Base-by-base conservation (phyloP, 2,329 filamentous ascomycete species). In the Colletotrichum chlorophyti region DNA sequence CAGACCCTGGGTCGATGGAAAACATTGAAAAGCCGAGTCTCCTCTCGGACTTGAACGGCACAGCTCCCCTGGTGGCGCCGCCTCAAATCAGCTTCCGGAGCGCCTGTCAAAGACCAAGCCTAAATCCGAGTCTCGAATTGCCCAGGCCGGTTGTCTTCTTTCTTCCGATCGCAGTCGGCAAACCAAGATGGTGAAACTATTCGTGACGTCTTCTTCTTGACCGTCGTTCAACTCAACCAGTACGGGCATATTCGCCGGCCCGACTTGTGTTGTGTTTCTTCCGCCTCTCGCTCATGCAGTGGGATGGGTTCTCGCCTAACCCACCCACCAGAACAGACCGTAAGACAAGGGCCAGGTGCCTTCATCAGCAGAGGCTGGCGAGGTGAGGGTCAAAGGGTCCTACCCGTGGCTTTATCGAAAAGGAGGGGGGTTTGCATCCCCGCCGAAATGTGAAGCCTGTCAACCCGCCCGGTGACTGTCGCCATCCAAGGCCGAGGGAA, bases 71-170 rank as follows among this genome's bases (percentile, higher is more conserved):
- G 23, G 45, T 50, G 52, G 52, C 45, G 45, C 15, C 45, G 52
- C 52, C 52, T 50, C 35, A n/a, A n/a, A 19, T 37, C 45, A 55
- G 37, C n/a, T 48, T 41, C 52, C 43, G 52, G 52, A 6, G 23
- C 24, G 9, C 29, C 24, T 29, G 23, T 53, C 21, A 12, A 53
- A 21, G 12, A 48, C 32, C n/a, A n/a, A n/a, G 6, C 37, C 19
- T 23, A 21, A 21, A 21, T 21, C 11, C 23, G 15, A 37, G 29
- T 31, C 49, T 26, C 24, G 32, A 21, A 17, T 29, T 11, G 41
- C 17, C 32, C n/a, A n/a, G n/a, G n/a, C n/a, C n/a, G n/a, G n/a
- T n/a, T n/a, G n/a, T n/a, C n/a, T 29, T 21, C 17, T 23, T 14
- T 10, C 19, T 53, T 37, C 41, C 41, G 41, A 53, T 58, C 41